phyloP scores from a whole-genome alignment of 495 filamentous ascomycete genomes.

The Melanomma pulvis-pyrius region DNA sequence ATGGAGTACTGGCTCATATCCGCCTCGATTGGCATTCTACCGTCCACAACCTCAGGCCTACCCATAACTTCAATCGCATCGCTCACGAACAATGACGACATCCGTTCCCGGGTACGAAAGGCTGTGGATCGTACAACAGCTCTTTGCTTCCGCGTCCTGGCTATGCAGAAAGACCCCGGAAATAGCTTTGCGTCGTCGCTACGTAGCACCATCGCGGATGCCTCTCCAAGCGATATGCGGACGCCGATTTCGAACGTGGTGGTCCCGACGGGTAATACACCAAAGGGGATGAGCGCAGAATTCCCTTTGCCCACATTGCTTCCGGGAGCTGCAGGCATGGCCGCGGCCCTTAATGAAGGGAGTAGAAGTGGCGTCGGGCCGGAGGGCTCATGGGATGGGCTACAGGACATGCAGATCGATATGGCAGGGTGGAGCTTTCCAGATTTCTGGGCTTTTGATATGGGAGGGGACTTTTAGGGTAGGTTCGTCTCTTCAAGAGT shows the following conservation, averaged over 20 bases:
- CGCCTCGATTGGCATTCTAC: slow-evolving; percentile 23
- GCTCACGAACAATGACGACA: slow-evolving; percentile 15
- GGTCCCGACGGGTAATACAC: not conserved
- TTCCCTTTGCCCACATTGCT: not conserved
- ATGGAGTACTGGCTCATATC: slow-evolving; percentile 37
- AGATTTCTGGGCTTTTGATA: slow-evolving; percentile 35
- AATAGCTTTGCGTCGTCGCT: slow-evolving; percentile 13
- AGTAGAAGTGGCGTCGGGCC: not conserved
- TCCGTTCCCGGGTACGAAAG: slow-evolving; percentile 12
- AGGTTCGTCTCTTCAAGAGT: too few relatives aligned
- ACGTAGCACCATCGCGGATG: slow-evolving; percentile 11
- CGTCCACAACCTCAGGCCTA: slow-evolving; percentile 4
- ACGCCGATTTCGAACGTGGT: not conserved
- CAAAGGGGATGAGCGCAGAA: not conserved
- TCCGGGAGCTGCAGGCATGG: not conserved
- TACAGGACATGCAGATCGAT: slow-evolving; percentile 28
- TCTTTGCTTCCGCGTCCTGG: slow-evolving; percentile 28
- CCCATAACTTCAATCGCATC: not conserved
- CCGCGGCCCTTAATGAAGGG: not conserved
- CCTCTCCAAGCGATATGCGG: not conserved
- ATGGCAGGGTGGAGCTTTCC: slow-evolving; percentile 26
- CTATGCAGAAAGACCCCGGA: slow-evolving; percentile 29
- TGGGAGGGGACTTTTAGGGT: slow-evolving; percentile 23
- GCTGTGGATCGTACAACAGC: slow-evolving; percentile 23
- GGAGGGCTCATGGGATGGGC: slow-evolving; percentile 4